These are phyloP conservation scores for Dacryopinax primogenitus DNA, from an alignment of 768 basidiomycete genomes.

Conservation along the genomic window DNA sequence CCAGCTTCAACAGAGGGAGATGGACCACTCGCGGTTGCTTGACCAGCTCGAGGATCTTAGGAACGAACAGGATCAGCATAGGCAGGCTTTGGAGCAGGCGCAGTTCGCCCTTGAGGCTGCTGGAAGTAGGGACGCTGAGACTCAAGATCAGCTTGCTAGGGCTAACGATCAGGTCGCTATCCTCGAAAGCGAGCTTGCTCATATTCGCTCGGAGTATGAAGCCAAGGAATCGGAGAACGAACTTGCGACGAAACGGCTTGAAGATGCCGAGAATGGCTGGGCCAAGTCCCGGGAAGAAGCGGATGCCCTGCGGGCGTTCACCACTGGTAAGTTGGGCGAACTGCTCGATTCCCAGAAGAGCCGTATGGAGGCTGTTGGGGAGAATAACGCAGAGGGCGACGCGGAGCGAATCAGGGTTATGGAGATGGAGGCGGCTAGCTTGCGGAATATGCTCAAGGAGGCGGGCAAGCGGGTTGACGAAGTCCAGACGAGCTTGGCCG, in stretches of 20 bases:
- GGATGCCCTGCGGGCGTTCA: constrained; percentile 73
- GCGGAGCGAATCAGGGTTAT: constrained; percentile 70
- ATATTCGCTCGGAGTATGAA: constrained; percentile 72
- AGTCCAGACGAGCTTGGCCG: constrained; percentile 46
- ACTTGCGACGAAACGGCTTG: constrained; percentile 45
- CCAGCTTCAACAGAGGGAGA: constrained; percentile 60
- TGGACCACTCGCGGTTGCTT: constrained; percentile 53
- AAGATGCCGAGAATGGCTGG: constrained; percentile 82
- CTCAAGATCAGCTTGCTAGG: constrained; percentile 58
- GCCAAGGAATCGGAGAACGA: constrained; percentile 61
- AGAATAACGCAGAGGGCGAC: constrained; percentile 58
- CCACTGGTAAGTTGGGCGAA: constrained; percentile 74
- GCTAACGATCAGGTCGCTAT: constrained; percentile 54
- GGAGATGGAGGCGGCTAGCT: constrained; percentile 59
- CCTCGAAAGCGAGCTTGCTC: constrained; percentile 64
- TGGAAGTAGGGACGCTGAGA: constrained; percentile 62
- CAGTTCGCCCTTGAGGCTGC: constrained; percentile 63
- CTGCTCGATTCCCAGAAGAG: constrained; percentile 79
- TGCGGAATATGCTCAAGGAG: constrained; percentile 72
- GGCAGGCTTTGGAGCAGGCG: constrained; percentile 78
- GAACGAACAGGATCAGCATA: constrained; percentile 64
- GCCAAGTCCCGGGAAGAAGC: constrained; percentile 87
- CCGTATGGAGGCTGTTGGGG: constrained; percentile 63
- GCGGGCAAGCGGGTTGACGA: constrained; percentile 58
- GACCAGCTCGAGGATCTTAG: constrained; percentile 60